Evolutionary conservation across 2,329 filamentous ascomycete species (phyloP).

Genomic region (Sporothrix brasiliensis): DNA sequence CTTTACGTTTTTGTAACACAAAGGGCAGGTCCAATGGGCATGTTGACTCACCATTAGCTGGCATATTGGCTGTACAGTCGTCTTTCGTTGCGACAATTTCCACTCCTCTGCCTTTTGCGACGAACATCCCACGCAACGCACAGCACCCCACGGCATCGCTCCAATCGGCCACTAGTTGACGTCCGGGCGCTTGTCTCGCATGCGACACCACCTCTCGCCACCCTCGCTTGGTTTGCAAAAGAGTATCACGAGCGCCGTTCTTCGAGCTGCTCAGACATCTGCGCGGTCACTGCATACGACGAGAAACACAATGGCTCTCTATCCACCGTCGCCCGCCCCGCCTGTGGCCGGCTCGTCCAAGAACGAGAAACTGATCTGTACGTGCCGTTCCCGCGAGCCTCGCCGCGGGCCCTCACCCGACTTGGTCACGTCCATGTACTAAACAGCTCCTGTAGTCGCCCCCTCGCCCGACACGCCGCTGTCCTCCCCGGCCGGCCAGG

Average conservation of each 20-base stretch:
- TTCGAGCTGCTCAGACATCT: too few species aligned
- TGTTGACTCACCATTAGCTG: constrained; percentile 20
- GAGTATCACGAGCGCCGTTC: background rate
- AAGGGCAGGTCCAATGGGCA: background rate
- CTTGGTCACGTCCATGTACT: background rate
- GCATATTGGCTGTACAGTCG: background rate
- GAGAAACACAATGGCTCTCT: constrained; percentile 33
- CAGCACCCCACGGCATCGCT: background rate
- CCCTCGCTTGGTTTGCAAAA: constrained; percentile 2
- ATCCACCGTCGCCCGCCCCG: constrained; percentile 26
- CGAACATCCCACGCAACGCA: background rate
- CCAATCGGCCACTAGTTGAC: background rate
- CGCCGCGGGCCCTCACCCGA: background rate
- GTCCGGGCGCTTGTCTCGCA: background rate
- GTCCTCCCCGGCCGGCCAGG: constrained; percentile 13
- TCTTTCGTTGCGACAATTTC: background rate
- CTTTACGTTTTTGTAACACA: background rate
- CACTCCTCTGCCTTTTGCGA: background rate
- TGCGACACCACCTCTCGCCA: constrained; percentile 3
- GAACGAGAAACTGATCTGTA: constrained; percentile 35
- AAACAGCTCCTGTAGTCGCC: constrained; percentile 42
- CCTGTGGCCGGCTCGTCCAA: constrained; percentile 23
- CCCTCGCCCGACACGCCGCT: constrained; percentile 33
- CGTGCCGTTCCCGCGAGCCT: background rate
- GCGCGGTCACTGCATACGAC: background rate